Base-by-base conservation (phyloP, 805 yeast species). In the Ogataea chonburiensis region DNA sequence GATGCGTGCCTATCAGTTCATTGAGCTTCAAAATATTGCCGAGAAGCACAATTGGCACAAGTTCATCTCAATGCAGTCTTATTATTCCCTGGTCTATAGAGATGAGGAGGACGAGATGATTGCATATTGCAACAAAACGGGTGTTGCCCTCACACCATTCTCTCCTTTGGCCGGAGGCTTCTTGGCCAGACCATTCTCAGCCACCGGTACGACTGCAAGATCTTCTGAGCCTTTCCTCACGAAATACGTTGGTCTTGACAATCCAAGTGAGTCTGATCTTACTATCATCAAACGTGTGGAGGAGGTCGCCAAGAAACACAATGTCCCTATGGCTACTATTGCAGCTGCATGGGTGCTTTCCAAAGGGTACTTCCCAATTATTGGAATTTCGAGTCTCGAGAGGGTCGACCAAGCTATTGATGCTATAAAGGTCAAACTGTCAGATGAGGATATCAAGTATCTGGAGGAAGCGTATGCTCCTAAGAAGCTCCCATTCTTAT, bases 41-140 rank as follows among this genome's bases (percentile, higher is more conserved):
- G 82, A 79, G 38, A 64, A 64, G 49, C 45, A 71, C 46, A 71
- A 71, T 22, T 79, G 80, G 79, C 61, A 64, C 47, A 77, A 75
- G 53, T 79, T 79, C 46, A 64, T 79, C 35, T 64, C 73, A 21
- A 71, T 77, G 73, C 85, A 79, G 56, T 70, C 71, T 47, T 70
- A 61, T 55, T 75, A 79, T 60, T 77, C 75, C 47, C 60, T 79
- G 47, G 36, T 77, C 7, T 64, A 74, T 48, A 61, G 86, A 7
- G 85, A 79, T 51, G 84, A 78, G 37, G 86, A 79, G 53, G 61
- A 78, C n/a, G 85, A 79, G 49, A 60, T 77, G 68, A 71, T 67
- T 39, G 75, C 73, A 14, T 79, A 61, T 56, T 74, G 81, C 42
- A 60, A 71, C 20, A 63, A 60, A 28, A 69, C 70, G 6, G 74